Percentiles rank a stretch among this genome's conserved stretches.
Conservation (phyloP, 2,329 filamentous ascomycete species). For the Lecanicillium sp. region DNA sequence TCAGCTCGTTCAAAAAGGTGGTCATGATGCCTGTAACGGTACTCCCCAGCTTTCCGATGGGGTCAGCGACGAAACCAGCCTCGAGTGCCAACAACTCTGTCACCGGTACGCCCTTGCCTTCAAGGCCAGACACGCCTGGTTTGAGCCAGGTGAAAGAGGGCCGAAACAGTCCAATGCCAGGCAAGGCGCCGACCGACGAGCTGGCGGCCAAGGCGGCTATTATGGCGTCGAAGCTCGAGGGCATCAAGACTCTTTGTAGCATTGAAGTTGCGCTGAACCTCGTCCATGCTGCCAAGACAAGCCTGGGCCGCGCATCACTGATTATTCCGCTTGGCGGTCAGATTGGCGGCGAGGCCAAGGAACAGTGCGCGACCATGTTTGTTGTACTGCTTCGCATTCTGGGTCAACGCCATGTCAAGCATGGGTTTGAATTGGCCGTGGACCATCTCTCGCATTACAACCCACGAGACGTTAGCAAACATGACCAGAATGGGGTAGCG, state of each 20-base stretch:
- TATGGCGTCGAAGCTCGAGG: constrained; percentile 89
- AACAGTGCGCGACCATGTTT: constrained; percentile 87
- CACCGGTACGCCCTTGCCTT: constrained; percentile 26
- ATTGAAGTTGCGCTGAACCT: constrained; percentile 89
- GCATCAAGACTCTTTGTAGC: constrained; percentile 90
- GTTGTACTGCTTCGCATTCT: constrained; percentile 75
- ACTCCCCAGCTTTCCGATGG: constrained; percentile 57
- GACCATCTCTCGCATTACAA: constrained; percentile 87
- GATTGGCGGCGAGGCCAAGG: constrained; percentile 71
- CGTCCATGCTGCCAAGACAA: constrained; percentile 81
- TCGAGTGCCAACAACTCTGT: constrained; percentile 24
- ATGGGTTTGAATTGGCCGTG: constrained; percentile 90
- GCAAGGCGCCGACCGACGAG: constrained; percentile 77
- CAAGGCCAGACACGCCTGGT: constrained; percentile 42
- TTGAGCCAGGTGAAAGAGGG: constrained; percentile 15
- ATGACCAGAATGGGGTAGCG: constrained; percentile 66
- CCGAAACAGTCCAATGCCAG: constrained; percentile 32
- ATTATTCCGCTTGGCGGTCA: constrained; percentile 76
- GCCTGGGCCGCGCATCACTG: constrained; percentile 74
- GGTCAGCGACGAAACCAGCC: constrained; percentile 39
- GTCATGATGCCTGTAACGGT: constrained; percentile 98
- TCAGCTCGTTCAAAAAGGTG: constrained; percentile 95
- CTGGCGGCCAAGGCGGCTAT: constrained; percentile 95
- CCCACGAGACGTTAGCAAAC: constrained; percentile 69
- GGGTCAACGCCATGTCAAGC: constrained; percentile 77